Evolutionary conservation across 495 filamentous ascomycete species (phyloP), one percentile per base, ranked within the genome.

Genomic region (Penicillium coprophilum): DNA sequence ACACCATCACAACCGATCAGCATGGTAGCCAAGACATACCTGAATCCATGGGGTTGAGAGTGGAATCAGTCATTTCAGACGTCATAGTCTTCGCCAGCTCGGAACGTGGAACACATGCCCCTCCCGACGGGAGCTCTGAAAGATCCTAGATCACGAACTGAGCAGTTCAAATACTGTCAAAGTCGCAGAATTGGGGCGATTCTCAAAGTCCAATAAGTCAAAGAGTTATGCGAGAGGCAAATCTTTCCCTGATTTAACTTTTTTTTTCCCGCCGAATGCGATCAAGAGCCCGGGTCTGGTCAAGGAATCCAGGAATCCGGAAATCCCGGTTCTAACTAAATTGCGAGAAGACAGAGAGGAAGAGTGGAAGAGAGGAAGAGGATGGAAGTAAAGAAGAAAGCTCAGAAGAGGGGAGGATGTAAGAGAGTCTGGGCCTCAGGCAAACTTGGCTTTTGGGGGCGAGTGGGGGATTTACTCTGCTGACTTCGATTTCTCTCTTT

Each of bases 101-200:
- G 55, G 56, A 48, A 58, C 58, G 71, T 62, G 72, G 68, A 65
- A 72, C 67, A 59, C 74, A 77, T 77, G 62, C 74, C 72, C 65
- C 58, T 65, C 65, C 55, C 56, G 45, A 38, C 54, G 27, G 30
- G 46, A 27, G 23, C 8, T 44, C 19, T 28, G 31, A 5, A 45
- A 24, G 19, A 49, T 43, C 24, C 19, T 23, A 32, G 40, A 51
- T 57, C 10, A 40, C 28, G 52, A 46, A 24, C 27, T 43, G 19
- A 32, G 9, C 15, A 28, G 19, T 34, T 36, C 31, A 12, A 23
- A 20, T 13, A 19, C 19, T 36, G 20, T 47, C 28, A 20, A 27
- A n/a, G 7, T 12, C n/a, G 24, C n/a, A 34, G 36, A 27, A 21
- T 41, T 52, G 9, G 28, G 6, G 6, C 15, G 8, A 17, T 28